These are phyloP conservation scores for Effrenium voratum DNA, from an alignment of 73 alveolate genomes.

Conservation along the genomic window DNA sequence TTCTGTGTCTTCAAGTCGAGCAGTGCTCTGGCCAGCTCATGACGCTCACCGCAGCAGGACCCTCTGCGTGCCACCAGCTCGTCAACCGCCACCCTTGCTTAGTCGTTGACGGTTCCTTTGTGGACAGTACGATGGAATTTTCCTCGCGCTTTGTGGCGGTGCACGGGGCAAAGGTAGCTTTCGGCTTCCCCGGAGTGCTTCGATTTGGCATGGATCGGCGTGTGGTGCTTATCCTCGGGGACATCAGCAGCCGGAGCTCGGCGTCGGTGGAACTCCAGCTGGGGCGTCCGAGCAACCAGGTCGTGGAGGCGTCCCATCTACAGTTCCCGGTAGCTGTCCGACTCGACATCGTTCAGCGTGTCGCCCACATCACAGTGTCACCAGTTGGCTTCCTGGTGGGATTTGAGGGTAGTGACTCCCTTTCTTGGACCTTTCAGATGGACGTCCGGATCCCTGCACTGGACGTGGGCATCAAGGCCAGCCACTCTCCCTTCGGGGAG, in stretches of 20 bases:
- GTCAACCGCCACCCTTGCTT: slow-evolving; percentile 75
- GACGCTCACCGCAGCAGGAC: slow-evolving; percentile 23
- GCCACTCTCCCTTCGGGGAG: slow-evolving; percentile 11
- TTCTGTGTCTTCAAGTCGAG: slow-evolving; percentile 44
- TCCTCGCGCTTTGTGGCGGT: slow-evolving; percentile 38
- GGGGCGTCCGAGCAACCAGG: background rate
- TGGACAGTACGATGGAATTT: slow-evolving; percentile 13
- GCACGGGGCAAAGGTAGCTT: slow-evolving; percentile 41
- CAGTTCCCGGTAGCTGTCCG: slow-evolving; percentile 24
- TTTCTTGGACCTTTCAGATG: slow-evolving; percentile 19
- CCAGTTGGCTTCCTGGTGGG: slow-evolving; percentile 60
- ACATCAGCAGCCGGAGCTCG: slow-evolving; percentile 24
- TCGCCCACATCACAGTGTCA: slow-evolving; percentile 65
- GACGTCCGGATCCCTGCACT: slow-evolving; percentile 53
- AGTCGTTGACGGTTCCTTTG: slow-evolving; percentile 19
- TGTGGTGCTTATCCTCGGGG: slow-evolving; percentile 5
- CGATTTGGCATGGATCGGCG: background rate
- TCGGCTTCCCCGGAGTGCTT: slow-evolving; percentile 28
- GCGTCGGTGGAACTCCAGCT: background rate
- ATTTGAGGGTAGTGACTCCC: background rate
- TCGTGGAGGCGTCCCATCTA: background rate
- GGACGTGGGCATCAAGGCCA: slow-evolving; percentile 26
- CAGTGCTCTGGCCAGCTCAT: slow-evolving; percentile 70
- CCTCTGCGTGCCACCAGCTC: slow-evolving; percentile 53
- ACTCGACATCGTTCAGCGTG: slow-evolving; percentile 41